These are phyloP conservation scores for Erysimum cheiranthoides DNA, from an alignment of 345 rosid genomes.

Conservation along the genomic window DNA sequence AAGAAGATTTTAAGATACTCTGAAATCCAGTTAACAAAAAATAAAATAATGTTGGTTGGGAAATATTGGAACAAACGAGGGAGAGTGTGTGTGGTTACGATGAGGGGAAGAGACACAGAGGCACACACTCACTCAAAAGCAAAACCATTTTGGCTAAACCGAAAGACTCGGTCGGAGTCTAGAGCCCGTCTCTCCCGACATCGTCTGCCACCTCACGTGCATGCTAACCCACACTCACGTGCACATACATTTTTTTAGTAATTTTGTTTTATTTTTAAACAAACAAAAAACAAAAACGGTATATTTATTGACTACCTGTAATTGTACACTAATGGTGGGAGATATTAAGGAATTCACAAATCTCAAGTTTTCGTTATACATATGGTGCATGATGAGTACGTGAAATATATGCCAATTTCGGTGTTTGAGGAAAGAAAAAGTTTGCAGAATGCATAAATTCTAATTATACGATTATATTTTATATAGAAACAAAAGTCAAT, in stretches of 20 bases:
- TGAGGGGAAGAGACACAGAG: conserved; percentile 39
- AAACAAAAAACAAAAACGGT: background rate
- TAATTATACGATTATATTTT: background rate
- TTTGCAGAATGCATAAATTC: conserved; percentile 5
- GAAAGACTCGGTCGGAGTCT: conserved; percentile 47
- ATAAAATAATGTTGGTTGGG: conserved; percentile 37
- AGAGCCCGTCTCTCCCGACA: conserved; percentile 42
- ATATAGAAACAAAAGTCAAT: conserved; percentile 34
- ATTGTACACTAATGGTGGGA: conserved; percentile 9
- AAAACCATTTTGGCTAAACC: conserved; percentile 45
- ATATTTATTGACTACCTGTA: conserved; percentile 7
- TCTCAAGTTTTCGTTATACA: background rate
- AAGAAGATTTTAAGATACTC: conserved; percentile 18
- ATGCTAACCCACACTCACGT: conserved; percentile 46
- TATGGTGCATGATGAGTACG: conserved; percentile 27
- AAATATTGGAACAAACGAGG: conserved; percentile 24
- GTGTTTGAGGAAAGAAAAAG: background rate
- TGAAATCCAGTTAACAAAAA: conserved; percentile 9
- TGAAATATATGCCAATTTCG: background rate
- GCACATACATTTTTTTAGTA: conserved; percentile 28
- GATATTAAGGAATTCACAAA: background rate
- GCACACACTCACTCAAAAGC: conserved; percentile 34
- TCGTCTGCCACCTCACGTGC: conserved; percentile 48
- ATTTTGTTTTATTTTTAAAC: background rate
- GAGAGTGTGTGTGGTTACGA: conserved; percentile 13